phyloP scores from a whole-genome alignment of 176 grass and related monocot species.

The Oryza glaberrima region DNA sequence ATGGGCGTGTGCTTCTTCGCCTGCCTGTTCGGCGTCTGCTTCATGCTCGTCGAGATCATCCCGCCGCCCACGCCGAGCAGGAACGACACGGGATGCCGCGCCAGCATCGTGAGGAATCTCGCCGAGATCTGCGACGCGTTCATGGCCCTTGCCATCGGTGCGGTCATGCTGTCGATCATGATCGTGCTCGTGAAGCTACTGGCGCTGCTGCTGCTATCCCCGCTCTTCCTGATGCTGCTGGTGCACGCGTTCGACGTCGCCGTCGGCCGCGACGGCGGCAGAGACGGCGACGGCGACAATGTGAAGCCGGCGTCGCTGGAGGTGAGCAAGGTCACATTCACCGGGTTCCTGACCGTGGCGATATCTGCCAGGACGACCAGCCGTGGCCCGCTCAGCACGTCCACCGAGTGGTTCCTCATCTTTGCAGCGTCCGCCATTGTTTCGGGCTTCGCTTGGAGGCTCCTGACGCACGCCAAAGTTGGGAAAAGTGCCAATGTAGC shows the following conservation, averaged over 20 bases:
- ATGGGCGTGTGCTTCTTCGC: background rate
- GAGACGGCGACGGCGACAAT: too few relatives aligned
- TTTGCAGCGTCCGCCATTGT: conserved; percentile 17
- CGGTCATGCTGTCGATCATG: background rate
- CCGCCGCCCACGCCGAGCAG: background rate
- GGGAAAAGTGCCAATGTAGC: background rate
- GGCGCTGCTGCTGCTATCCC: background rate
- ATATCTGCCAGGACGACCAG: background rate
- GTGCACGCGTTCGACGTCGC: background rate
- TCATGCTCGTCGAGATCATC: background rate
- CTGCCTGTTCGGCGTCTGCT: background rate
- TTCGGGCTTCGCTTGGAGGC: conserved; percentile 31
- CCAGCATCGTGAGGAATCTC: background rate
- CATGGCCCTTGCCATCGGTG: background rate
- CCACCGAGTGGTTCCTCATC: background rate
- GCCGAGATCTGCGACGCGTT: background rate
- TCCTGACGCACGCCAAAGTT: background rate
- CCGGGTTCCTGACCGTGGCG: conserved; percentile 21
- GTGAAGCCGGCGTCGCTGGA: conserved; percentile 13
- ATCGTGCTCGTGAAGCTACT: background rate
- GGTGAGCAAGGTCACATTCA: conserved; percentile 13
- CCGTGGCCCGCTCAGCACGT: background rate
- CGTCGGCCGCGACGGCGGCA: too few relatives aligned
- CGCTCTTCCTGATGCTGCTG: background rate
- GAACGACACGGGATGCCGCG: background rate